These are phyloP conservation scores for Oenanthe sinensis DNA, from an alignment of 129 eudicot species.

Conservation along the genomic window DNA sequence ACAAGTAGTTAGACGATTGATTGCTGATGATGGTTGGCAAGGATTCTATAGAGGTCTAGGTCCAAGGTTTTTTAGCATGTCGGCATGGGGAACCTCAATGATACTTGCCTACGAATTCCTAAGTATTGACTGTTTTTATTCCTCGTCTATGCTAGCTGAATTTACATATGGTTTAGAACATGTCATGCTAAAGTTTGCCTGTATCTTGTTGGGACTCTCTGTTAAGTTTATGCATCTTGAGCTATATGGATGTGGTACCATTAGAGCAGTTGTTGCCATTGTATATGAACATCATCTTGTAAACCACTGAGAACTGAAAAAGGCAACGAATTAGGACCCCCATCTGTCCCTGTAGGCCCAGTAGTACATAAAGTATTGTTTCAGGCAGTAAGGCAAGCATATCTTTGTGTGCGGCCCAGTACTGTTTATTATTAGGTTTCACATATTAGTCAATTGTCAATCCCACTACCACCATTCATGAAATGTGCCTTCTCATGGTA, in stretches of 20 bases:
- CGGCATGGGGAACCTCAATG: conserved; percentile 99
- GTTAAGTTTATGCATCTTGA: neutral
- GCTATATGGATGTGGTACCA: neutral
- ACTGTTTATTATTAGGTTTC: neutral
- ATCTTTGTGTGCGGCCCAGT: neutral
- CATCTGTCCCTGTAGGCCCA: neutral
- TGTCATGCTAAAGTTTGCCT: neutral
- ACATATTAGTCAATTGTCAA: neutral
- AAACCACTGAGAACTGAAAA: neutral
- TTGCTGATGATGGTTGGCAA: conserved; percentile 84
- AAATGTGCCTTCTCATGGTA: neutral
- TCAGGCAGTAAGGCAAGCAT: neutral
- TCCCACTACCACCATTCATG: neutral
- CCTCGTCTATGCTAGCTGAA: neutral
- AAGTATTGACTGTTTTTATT: conserved; percentile 38
- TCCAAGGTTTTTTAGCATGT: conserved; percentile 99
- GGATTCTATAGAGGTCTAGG: conserved; percentile 92
- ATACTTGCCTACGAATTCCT: conserved; percentile 89
- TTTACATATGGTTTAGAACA: neutral
- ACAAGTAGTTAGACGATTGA: conserved; percentile 63
- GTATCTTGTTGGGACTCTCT: neutral
- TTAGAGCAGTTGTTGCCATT: neutral
- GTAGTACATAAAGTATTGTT: neutral
- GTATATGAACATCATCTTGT: neutral
- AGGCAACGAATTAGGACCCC: neutral